Evolutionary conservation across 768 basidiomycete genomes (phyloP), one percentile per base, ranked within the genome.

Genomic region (Kwoniella mangroviensis): DNA sequence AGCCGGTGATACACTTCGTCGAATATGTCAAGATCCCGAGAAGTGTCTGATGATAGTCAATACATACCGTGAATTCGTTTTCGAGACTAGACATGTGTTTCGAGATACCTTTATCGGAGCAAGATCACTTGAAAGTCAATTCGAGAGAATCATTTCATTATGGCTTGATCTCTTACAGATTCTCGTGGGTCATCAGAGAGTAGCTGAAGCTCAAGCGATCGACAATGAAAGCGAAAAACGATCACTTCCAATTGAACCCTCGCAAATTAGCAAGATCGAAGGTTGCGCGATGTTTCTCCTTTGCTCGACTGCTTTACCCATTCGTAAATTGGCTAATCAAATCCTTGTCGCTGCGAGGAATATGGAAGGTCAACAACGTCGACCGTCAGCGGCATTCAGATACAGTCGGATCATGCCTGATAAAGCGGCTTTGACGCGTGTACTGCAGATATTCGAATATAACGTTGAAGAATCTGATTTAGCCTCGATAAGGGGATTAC

Each of bases 121-220:
- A 0, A 82, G 88, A 60, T 87, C 88, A 67, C 85, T 92, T 5
- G 85, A 89, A 58, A 83, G 91, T 13, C 91, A 93, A 77, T 89
- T 89, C 21, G 81, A 87, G 11, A 86, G 89, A 24, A 79, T 96
- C 5, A 85, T 93, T 45, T 84, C 86, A 43, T 84, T 94, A 6
- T 97, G 94, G 94, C 84, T 88, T 7, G 86, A 85, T 28, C 83
- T 94, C 2, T 87, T 94, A 17, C 89, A 90, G 60, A 85, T 84
- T 13, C 93, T 93, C 91, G 85, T 90, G 51, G 82, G 84, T 7
- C 78, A 60, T 84, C 63, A 82, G 88, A 63, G 81, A 85, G 28
- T 84, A 83, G 68, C 85, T 84, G 63, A 84, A 21, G 67, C 60
- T 9, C 53, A 63, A 42, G 62, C 62, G 1, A 68, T 57, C n/a